Evolutionary conservation across 345 rosid genomes (phyloP), one percentile per base, ranked within the genome.

Genomic region (Bruguiera parviflora): DNA sequence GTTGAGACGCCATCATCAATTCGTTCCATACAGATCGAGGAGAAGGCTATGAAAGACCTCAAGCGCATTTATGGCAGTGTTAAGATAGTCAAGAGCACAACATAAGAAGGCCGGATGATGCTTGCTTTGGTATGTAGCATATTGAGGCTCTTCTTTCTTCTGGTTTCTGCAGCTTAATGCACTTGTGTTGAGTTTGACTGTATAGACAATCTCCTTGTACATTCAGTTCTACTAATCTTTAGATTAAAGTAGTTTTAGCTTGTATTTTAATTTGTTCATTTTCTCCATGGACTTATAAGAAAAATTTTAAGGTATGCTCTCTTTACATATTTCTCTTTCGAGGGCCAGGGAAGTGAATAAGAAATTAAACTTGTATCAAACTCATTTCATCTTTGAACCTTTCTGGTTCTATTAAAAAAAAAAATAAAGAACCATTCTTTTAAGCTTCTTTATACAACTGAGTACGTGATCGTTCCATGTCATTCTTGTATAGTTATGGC

Each of bases 11-110:
- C 93, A 5, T 90, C 99, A 16, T 82, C 97, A 6, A 83, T 95
- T 46, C 88, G 96, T 1, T 88, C 97, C 0, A 95, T 95, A 71
- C 97, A 95, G 84, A 88, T 92, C 0, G 99, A 95, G 79, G 99
- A 92, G 79, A 89, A 80, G 83, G 99, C 98, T 24, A 90, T 92
- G 80, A 95, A 90, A 83, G 98, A 92, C 74, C 88, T 92, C 39
- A 88, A 90, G 70, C 93, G 98, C 49, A 80, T 87, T 77, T 92
- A 95, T 79, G 86, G 91, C 84, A 90, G 77, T 16, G 99, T 90
- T 27, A 95, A 90, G 86, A 81, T 95, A 22, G 91, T 87, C 63
- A 88, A 82, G 81, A 90, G 82, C 77, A 84, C 68, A 21, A 56
- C 67, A 13, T 73, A 39, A 67, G 29, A 56, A 25, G 32, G 51